These are phyloP conservation scores for Pseudevernia furfuracea DNA, from an alignment of 495 filamentous ascomycete genomes.

Conservation along the genomic window DNA sequence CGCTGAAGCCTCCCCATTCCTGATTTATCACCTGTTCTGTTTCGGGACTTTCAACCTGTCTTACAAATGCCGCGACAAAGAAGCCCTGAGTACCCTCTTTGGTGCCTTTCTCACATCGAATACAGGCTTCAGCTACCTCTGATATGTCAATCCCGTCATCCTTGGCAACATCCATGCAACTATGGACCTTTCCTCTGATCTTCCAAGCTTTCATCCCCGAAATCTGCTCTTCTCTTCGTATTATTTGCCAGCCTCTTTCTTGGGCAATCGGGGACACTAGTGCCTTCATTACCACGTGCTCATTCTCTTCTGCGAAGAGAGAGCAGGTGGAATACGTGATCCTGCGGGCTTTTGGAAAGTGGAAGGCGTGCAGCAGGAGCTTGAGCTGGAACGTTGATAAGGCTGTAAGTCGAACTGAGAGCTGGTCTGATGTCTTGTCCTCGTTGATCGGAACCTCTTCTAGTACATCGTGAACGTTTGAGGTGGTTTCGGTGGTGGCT, in stretches of 20 bases:
- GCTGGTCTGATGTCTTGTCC: constrained; percentile 9
- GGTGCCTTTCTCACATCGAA: constrained; percentile 73
- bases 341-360: constrained; percentile 65
- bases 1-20: constrained; percentile 40
- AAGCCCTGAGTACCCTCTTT: constrained; percentile 70
- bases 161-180: constrained; percentile 24
- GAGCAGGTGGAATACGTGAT: constrained; percentile 94
- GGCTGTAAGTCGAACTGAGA: constrained; percentile 53
- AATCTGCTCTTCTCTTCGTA: constrained; percentile 62
- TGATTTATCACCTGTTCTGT: constrained; percentile 26
- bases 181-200: constrained; percentile 50
- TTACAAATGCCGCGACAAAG: constrained; percentile 60
- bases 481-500: not conserved
- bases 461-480: not conserved
- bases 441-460: constrained; percentile 7
- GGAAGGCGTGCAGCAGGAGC: constrained; percentile 73
- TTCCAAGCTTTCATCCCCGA: constrained; percentile 63
- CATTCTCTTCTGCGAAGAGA: constrained; percentile 77
- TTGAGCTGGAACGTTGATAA: constrained; percentile 70
- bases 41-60: constrained; percentile 33
- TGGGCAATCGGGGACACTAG: constrained; percentile 57
- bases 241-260: constrained; percentile 65
- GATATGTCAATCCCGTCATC: constrained; percentile 34
- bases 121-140: constrained; percentile 62
- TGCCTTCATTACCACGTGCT: constrained; percentile 66